Base-by-base conservation (phyloP, 495 filamentous ascomycete species). In the Halenospora varia region DNA sequence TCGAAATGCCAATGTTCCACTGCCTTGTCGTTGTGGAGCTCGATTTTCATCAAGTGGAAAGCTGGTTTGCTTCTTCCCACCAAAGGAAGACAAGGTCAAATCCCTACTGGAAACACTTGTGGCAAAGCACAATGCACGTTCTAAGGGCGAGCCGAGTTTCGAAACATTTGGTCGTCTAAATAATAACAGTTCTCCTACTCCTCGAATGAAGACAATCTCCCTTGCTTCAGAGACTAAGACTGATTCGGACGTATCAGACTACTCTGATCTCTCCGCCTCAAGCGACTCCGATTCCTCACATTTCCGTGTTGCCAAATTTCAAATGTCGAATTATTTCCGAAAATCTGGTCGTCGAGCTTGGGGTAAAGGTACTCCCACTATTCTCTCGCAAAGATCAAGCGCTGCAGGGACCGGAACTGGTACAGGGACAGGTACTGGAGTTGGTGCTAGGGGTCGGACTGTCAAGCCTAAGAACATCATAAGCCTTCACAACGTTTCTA, bases 1-100 rank as follows among this genome's bases (percentile, higher is more conserved):
- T 66, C 82, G 86, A 18, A 87, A 88, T 57, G 85, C 85, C 23
- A 87, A 89, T 64, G 86, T 92, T 8, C 91, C 91, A 13, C 72
- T 88, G 50, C 88, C 88, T 3, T 83, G 84, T 62, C 79, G 71
- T 19, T 95, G 89, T 66, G 88, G 90, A 46, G 88, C 87, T 11
- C 74, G 83, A 13, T 96, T 91, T 76, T 84, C 89, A 15, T 80
- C 83, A 48, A 82, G 89, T 62, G 92, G 92, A 20, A 82, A 82
- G 46, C 77, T 97, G 8, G 82, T 92, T 19, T 95, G 91, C 73
- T 95, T 93, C 63, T 95, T 96, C 63, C 88, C 88, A 2, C 85
- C 87, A 8, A 92, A 89, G 67, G 85, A 87, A 65, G 87, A 90
- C 53, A 87, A 83, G 59, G 78, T 86, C 20, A 79, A 75, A 35